phyloP scores from a whole-genome alignment of 495 filamentous ascomycete genomes.

The Hypoxylon lienhwacheense region DNA sequence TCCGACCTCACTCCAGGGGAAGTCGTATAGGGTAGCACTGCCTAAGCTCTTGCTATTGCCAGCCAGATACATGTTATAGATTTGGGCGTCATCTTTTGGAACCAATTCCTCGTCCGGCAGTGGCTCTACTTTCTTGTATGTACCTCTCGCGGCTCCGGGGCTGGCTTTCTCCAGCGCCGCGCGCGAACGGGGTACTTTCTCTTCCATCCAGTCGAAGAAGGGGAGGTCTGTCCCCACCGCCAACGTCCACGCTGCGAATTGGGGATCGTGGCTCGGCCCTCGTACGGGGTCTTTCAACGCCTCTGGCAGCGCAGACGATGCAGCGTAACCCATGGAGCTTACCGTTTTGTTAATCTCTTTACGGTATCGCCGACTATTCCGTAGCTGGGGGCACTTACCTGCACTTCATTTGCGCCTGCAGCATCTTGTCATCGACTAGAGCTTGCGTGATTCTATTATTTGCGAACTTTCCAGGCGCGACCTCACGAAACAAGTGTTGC shows the following conservation, averaged over 20 bases:
- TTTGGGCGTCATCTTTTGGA: conserved; percentile 14
- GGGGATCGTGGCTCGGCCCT: conserved; percentile 31
- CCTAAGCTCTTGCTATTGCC: conserved; percentile 41
- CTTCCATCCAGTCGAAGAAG: conserved; percentile 46
- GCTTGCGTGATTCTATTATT: conserved; percentile 39
- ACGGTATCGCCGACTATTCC: background rate
- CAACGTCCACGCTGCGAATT: conserved; percentile 39
- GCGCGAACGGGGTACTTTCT: conserved; percentile 31
- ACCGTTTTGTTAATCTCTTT: background rate
- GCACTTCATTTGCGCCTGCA: conserved; percentile 33
- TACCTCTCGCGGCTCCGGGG: conserved; percentile 26
- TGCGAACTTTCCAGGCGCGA: conserved; percentile 22
- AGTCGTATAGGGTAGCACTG: conserved; percentile 41
- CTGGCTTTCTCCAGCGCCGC: conserved; percentile 30
- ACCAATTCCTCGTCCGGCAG: conserved; percentile 28
- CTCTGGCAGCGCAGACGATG: conserved; percentile 40
- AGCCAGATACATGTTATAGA: conserved; percentile 32
- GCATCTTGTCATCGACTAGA: conserved; percentile 35
- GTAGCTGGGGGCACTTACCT: conserved; percentile 26
- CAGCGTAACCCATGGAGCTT: conserved; percentile 34
- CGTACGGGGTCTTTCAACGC: conserved; percentile 34
- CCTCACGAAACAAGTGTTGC: conserved; percentile 31
- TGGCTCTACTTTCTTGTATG: conserved; percentile 15
- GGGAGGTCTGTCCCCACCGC: conserved; percentile 39
- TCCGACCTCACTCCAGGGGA: conserved; percentile 43